Evolutionary conservation across 306 rosid genomes (phyloP), one percentile per base, ranked within the genome.

Genomic region (Lithocarpus polystachyus): DNA sequence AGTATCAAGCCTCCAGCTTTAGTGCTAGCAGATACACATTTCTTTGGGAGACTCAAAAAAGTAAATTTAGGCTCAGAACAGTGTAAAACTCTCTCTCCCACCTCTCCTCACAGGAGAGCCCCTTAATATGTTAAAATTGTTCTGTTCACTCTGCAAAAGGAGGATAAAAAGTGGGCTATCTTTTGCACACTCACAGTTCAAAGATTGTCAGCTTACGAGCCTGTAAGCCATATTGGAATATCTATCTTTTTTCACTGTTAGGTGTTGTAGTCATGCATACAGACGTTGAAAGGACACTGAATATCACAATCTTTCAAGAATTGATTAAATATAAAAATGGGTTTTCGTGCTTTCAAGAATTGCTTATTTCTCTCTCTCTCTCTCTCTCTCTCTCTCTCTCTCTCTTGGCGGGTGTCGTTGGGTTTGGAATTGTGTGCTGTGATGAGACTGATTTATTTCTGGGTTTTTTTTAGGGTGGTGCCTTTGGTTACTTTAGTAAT

Each of bases 121-220:
- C 69, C 84, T 85, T 75, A 86, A 79, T 78, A 79, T 84, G 86
- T 87, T 82, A 81, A 85, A 81, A 79, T 74, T 88, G 88, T 86
- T 69, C 75, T 82, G 81, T 81, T 76, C 88, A 73, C 81, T 81
- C 91, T 88, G 89, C 70, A 79, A 81, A 79, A 87, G 64, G 77
- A 78, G 75, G 73, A 80, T 81, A 80, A 77, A 90, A 90, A 90
- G 91, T 77, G 90, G 80, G 87, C 80, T 84, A 80, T 89, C 93
- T 88, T 92, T 90, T 89, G 81, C 92, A 77, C 96, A 90, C 92
- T 92, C 86, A 77, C 92, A 86, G 91, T 92, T 92, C 91, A 86
- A 88, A 82, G 84, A 86, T 86, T 84, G 93, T 89, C 96, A 88
- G 91, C 87, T 88, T 85, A 78, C 80, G 82, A 89, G 73, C 69